Evolutionary conservation across 441 rosid genomes (phyloP), one percentile per base, ranked within the genome.

Genomic region (Syzygium syzygioides): DNA sequence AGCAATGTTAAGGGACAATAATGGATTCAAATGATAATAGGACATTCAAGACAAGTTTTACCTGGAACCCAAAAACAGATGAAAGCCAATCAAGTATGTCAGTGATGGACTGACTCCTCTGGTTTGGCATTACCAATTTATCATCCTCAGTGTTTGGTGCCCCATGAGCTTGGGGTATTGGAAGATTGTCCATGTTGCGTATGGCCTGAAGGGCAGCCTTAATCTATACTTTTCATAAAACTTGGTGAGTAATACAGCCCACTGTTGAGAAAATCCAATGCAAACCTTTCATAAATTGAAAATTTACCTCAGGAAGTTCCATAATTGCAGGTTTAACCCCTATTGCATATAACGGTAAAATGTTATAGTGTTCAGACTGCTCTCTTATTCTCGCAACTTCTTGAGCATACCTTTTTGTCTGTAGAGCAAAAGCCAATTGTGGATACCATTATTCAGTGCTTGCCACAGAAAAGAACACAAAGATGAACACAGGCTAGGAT

Each of bases 41-140:
- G 55, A 87, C 68, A 85, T 86, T 87, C 79, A 79, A 87, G 86
- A 57, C 45, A 86, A 28, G 41, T 26, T 68, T 90, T 93, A 98
- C 99, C 98, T 98, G 99, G 94, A 98, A 98, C 56, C 99, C 99
- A 93, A 98, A 97, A 91, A 94, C 85, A 80, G 94, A 93, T 79
- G 98, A 95, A 93, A 98, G 98, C 99, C 99, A 98, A 88, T 98
- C 98, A 84, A 98, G 97, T 86, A 98, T 92, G 91, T 97, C 99
- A 88, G 87, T 88, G 90, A 57, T 91, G 83, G 95, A 89, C 90
- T 89, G 94, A 88, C 60, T 88, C 90, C 93, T 93, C 91, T 93
- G 95, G 90, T 91, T 91, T 54, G 91, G 92, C 52, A 45, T 2
- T 62, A 34, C 57, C 34, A 68, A 80, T 79, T 55, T 60, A 83